Base-by-base conservation (phyloP, 108 stramenopile species). In the Schizochytrium sp. region DNA sequence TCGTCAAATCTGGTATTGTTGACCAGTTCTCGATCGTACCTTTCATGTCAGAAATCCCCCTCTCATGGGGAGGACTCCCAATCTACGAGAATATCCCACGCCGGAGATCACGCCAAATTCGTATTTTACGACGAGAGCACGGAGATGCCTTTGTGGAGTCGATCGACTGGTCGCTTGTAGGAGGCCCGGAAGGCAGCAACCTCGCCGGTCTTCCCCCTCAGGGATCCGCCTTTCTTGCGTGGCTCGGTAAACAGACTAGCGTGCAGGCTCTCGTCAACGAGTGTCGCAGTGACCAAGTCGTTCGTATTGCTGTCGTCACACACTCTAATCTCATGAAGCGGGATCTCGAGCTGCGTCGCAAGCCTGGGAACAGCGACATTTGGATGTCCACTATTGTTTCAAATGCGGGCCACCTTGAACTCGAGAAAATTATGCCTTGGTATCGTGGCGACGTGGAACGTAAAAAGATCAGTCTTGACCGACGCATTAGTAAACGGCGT, bases 111-210 rank as follows among this genome's bases (percentile, higher is more conserved):
- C n/a, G 51, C 6, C 76, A 83, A 34, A 55, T 83, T 45, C 44
- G 48, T 19, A 25, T 53, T 6, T 6, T 83, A 12, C 48, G 48
- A 23, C n/a, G 28, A 6, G 48, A 53, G 12, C 76, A 83, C 28
- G 76, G 76, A 6, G 51, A 53, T 23, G 51, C 44, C 23, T 53
- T 83, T 53, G 25, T 83, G 19, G 6, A 55, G 19, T 12, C 48
- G n/a, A 23, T 83, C n/a, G 76, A 83, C 51, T 83, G 76, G 76
- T 83, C 76, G n/a, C 76, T 83, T 12, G 76, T 83, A 45, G 76
- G 76, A 43, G 76, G 76, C 23, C 76, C 76, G 2, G 25, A 83
- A 12, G 76, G 76, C 28, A 28, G 28, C 76, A 83, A 83, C 51
- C 6, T 53, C 19, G 48, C 19, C 19, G n/a, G 45, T 34, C 23